Base-by-base conservation (phyloP, 176 grass and related monocot genomes). In the Oryza meyeriana region DNA sequence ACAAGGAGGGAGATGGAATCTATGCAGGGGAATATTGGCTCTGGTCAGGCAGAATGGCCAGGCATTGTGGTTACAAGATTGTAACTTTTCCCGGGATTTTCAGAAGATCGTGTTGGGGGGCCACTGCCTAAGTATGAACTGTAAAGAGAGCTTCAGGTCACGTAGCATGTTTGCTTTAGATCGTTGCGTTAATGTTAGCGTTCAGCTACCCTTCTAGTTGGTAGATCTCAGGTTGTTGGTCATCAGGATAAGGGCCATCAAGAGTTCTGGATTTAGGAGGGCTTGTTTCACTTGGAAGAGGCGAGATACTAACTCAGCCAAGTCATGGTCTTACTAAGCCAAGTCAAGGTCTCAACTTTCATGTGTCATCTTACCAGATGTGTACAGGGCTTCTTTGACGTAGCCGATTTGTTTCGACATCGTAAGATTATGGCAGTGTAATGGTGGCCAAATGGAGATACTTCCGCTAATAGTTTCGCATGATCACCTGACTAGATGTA, bases 161-260 rank as follows among this genome's bases (percentile, higher is more conserved):
- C 61, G 32, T 13, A 26, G 16, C 26, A 59, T 25, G n/a, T 25
- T 28, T 18, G 2, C 35, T 69, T 64, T 31, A 35, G 30, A 16
- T 39, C 30, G 6, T 65, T 31, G 79, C 64, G 55, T 55, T 16
- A 71, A 64, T 44, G 76, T 76, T 71, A 85, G 84, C 69, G 6
- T 52, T 69, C 81, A 48, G 63, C 3, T 47, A 61, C 12, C 24
- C 2, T 26, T 47, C 22, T 2, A 29, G 55, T 39, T 71, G 40
- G 29, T 30, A 64, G n/a, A 75, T 47, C 47, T 61, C 22, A 62
- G 75, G 64, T 52, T 27, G 69, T 34, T 55, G 71, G 9, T 66
- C 25, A 38, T 36, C n/a, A 35, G 14, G 41, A 32, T 20, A 18
- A 74, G 0, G 11, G 10, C 20, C 28, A 48, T 48, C 30, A 24